Evolutionary conservation across 2,329 filamentous ascomycete species (phyloP).

Genomic region (Talaromyces piceae): DNA sequence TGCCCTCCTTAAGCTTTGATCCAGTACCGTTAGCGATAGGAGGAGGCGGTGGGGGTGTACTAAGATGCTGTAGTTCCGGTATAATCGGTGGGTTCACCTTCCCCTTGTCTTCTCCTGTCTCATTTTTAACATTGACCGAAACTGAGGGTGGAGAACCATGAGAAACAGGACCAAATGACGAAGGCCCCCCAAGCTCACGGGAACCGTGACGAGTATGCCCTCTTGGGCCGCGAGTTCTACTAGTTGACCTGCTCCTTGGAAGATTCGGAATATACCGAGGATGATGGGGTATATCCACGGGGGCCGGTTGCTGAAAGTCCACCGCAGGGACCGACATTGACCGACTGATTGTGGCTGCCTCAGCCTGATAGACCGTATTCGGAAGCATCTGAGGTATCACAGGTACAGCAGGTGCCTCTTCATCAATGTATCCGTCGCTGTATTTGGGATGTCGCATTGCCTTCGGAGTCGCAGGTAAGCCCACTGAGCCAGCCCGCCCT

Average conservation of each 20-base stretch:
- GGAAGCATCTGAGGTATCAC: constrained; percentile 44
- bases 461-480: constrained; percentile 82
- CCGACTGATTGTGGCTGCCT: constrained; percentile 28
- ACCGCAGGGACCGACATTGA: constrained; percentile 34
- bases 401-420: constrained; percentile 47
- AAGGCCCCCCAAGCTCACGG: constrained; percentile 17
- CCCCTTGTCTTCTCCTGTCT: constrained; percentile 16
- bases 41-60: constrained; percentile 46
- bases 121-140: constrained; percentile 48
- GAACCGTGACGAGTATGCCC: constrained; percentile 26
- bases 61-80: constrained; percentile 56
- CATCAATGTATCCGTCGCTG: constrained; percentile 37
- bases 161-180: too few relatives aligned
- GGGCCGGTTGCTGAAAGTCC: constrained; percentile 20
- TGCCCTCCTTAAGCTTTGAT: constrained; percentile 26
- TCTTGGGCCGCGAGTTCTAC: constrained; percentile 23
- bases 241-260: constrained; percentile 35
- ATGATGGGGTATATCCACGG: constrained; percentile 31
- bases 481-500: constrained; percentile 50
- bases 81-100: constrained; percentile 42
- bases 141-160: constrained; percentile 31
- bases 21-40: constrained; percentile 30
- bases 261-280: constrained; percentile 34
- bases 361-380: constrained; percentile 31
- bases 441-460: constrained; percentile 79